phyloP scores from a whole-genome alignment of 352 stramenopile species.

The Globisporangium takayamanum region DNA sequence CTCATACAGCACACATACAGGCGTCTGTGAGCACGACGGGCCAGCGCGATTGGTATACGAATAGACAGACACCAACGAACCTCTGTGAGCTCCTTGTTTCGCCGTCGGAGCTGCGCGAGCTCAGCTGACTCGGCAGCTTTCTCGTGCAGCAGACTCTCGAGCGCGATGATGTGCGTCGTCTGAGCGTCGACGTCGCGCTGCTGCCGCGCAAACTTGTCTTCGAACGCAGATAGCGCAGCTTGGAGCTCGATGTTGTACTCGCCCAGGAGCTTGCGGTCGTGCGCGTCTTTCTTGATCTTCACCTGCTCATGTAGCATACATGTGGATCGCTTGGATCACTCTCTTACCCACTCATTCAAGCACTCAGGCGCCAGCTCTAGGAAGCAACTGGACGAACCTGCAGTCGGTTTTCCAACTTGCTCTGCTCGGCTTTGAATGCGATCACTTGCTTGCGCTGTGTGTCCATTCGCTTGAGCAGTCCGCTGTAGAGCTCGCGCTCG shows the following conservation, averaged over 20 bases:
- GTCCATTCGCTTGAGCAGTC: conserved; percentile 64
- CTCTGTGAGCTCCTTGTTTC: conserved; percentile 39
- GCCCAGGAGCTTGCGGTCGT: conserved; percentile 70
- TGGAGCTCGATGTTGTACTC: conserved; percentile 81
- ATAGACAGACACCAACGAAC: conserved; percentile 16
- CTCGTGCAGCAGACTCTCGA: conserved; percentile 51
- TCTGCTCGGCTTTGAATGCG: conserved; percentile 76
- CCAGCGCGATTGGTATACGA: not conserved
- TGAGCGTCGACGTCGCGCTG: conserved; percentile 54
- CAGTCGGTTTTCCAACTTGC: conserved; percentile 79
- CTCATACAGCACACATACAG: not conserved
- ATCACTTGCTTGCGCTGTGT: conserved; percentile 62
- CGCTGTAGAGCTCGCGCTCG: conserved; percentile 41
- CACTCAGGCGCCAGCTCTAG: not conserved
- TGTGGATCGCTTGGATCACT: not conserved
- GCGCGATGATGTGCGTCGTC: conserved; percentile 48
- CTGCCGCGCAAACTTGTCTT: conserved; percentile 37
- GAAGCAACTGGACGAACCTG: conserved; percentile 23
- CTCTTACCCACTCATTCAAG: not conserved
- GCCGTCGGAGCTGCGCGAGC: conserved; percentile 24
- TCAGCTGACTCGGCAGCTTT: conserved; percentile 32
- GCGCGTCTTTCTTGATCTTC: conserved; percentile 48
- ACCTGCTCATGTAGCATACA: not conserved
- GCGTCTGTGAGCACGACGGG: not conserved
- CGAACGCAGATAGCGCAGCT: conserved; percentile 37